A percentile compares a stretch with the other conserved stretches of the same genome.
These are phyloP conservation scores for Triticum urartu DNA, from an alignment of 176 grass and related monocot species.

Conservation along the genomic window DNA sequence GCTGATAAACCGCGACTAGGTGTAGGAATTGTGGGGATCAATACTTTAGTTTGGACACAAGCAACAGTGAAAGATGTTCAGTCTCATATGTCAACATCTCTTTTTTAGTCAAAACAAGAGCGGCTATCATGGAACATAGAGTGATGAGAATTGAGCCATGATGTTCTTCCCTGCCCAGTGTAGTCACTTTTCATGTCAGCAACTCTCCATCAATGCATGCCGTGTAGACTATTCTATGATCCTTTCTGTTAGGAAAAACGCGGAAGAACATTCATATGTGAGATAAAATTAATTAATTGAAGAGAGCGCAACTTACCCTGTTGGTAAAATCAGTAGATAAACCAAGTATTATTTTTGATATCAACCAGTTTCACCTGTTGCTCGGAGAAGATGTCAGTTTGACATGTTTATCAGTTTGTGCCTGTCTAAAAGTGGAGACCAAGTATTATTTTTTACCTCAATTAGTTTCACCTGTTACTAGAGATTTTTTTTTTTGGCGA, in stretches of 20 bases:
- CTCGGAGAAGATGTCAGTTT: too few relatives aligned
- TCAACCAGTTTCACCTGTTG: not conserved
- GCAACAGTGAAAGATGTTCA: not conserved
- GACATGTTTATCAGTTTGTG: too few relatives aligned
- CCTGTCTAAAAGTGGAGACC: too few relatives aligned
- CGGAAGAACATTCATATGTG: not conserved
- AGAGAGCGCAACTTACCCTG: not conserved
- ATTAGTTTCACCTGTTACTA: too few relatives aligned
- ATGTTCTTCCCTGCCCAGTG: not conserved
- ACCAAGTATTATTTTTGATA: too few relatives aligned
- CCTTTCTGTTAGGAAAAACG: not conserved
- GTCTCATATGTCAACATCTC: not conserved
- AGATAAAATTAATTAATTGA: not conserved
- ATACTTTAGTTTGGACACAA: not conserved
- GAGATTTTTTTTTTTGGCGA: too few relatives aligned
- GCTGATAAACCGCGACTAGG: not conserved
- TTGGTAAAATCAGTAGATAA: too few relatives aligned
- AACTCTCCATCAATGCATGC: not conserved
- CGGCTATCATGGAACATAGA: not conserved
- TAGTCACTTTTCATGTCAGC: not conserved
- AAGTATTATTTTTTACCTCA: too few relatives aligned
- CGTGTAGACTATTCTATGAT: too few relatives aligned
- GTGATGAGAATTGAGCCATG: not conserved
- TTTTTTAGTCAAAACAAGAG: not conserved
- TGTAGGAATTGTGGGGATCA: not conserved